Base-by-base conservation (phyloP, 179 eudicot species). In the Monotropa hypopitys region DNA sequence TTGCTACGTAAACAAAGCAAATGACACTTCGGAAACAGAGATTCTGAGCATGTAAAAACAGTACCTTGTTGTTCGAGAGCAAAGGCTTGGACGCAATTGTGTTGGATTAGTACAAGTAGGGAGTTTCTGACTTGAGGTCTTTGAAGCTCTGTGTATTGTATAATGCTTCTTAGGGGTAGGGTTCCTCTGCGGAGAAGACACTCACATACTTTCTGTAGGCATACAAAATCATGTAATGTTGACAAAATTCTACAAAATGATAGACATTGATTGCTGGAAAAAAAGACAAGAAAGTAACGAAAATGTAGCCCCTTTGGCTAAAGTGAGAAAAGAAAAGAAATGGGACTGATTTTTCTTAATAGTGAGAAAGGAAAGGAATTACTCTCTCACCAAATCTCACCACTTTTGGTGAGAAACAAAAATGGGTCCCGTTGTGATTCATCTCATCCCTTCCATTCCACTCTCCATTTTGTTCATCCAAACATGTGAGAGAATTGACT, bases 51-150 rank as follows among this genome's bases (percentile, higher is more conserved):
- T 18, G 28, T 16, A 49, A 70, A 12, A 18, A 30, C 1, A 7
- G 18, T 46, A 94, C 99, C 98, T 86, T 88, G 88, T 74, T 84
- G 88, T 75, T 84, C 87, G 40, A 91, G 79, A 35, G 88, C 82
- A 33, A 89, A 95, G 63, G 96, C 97, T 84, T 93, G 99, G 46
- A 93, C 96, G 43, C 98, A 95, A 80, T 93, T 95, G 62, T 93
- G 98, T 51, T 95, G 99, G 78, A 93, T 90, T 70, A 93, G 74
- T 8, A 89, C 84, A 57, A 84, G 87, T 8, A 90, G 79, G 47
- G 86, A 83, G 65, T 88, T 80, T 47, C 35, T 78, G 20, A 88
- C 90, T 74, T 82, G 83, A 50, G 77, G 83, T 77, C 69, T 74
- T 71, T 74, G 70, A 57, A 90, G 85, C 77, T 87, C 83, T 1